Evolutionary conservation across 2,329 filamentous ascomycete genomes (phyloP).

Genomic region (Tetracladium maxilliforme): DNA sequence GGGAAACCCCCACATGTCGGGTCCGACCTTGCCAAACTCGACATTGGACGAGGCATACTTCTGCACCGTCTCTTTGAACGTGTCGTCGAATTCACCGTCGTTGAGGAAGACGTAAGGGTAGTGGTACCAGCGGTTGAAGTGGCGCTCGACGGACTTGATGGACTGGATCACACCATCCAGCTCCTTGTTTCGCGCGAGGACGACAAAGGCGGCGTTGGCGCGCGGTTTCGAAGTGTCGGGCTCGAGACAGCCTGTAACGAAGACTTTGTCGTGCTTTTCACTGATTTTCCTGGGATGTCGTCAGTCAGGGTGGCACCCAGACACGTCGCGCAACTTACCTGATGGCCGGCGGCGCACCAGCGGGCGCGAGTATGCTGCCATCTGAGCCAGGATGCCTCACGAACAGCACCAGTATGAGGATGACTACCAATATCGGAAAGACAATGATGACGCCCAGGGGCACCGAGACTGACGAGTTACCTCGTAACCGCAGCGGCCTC

Average conservation of each 20-base stretch:
- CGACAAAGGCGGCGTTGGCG: conserved; percentile 90
- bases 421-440: conserved; percentile 81
- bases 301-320: background rate
- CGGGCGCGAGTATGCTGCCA: conserved; percentile 73
- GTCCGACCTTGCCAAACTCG: conserved; percentile 88
- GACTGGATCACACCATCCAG: conserved; percentile 92
- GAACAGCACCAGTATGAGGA: conserved; percentile 82
- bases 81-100: conserved; percentile 90
- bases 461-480: conserved; percentile 85
- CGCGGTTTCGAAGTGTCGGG: conserved; percentile 65
- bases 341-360: conserved; percentile 76
- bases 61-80: conserved; percentile 73
- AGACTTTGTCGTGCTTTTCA: conserved; percentile 94
- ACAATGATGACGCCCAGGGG: conserved; percentile 84
- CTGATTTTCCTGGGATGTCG: conserved; percentile 69
- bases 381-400: conserved; percentile 74
- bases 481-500: conserved; percentile 73
- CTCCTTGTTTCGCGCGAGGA: conserved; percentile 91
- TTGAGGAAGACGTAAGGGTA: conserved; percentile 98
- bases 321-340: conserved; percentile 41
- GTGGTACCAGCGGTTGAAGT: conserved; percentile 98
- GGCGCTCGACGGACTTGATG: conserved; percentile 91
- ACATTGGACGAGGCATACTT: conserved; percentile 83
- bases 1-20: conserved; percentile 89
- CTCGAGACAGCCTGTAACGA: conserved; percentile 77